Base-by-base conservation (phyloP, 148 eudicot genomes). In the Diospyros kaki region DNA sequence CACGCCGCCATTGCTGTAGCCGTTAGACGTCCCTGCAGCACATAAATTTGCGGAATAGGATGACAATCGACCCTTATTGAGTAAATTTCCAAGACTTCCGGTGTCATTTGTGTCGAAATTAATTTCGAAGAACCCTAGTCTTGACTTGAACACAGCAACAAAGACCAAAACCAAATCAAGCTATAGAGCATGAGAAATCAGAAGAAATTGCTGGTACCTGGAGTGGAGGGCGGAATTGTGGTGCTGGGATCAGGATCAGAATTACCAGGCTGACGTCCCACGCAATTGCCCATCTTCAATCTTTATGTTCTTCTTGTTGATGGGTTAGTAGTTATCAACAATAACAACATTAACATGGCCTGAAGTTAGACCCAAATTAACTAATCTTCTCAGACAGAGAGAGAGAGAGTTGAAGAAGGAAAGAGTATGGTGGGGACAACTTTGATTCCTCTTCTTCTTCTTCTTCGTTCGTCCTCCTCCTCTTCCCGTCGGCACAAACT, bases 281-380 rank as follows among this genome's bases (percentile, higher is more conserved):
- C 74, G 75, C 87, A 85, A 70, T 85, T 85, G 55, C 87, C 87
- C 87, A 85, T 85, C 9, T 38, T 40, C 28, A 3, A 15, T 46
- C 63, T 69, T 12, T 69, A 18, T 52, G 17, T 13, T 69, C 3
- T 40, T 42, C 63, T 42, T 40, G 38, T 51, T 39, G 41, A 48
- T 13, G 28, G 14, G 28, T 46, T 4, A 46, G 58, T 51, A 28
- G 28, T 28, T 28, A 28, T 28, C 28, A 28, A 28, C 28, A 45
- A 7, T 43, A 11, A 50, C 15, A 28, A 7, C 48, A 15, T 73
- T 15, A 28, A 28, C 40, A 13, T 41, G 44, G 13, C 8, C 40
- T 40, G 48, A 5, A 41, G 6, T 6, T 10, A 52, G 39, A 48
- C 46, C 53, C 4, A 15, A 7, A 39, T 12, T 67, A 10, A 18